These are phyloP conservation scores for Leccinum subgranulosum DNA, from an alignment of 768 basidiomycete genomes.

Conservation along the genomic window DNA sequence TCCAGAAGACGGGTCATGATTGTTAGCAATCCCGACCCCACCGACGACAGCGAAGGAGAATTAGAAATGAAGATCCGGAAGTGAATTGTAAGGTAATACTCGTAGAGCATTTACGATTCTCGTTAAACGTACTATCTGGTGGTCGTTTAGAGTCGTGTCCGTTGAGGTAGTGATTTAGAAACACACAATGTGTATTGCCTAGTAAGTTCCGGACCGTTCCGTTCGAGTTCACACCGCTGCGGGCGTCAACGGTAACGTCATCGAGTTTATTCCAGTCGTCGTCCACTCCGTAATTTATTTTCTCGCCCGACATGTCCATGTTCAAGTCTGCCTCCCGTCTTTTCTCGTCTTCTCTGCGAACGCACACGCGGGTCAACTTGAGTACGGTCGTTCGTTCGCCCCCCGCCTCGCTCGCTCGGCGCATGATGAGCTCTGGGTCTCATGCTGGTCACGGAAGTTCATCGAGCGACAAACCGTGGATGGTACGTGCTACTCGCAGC, in stretches of 20 bases:
- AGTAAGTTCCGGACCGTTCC: constrained; percentile 24
- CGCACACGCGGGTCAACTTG: constrained; percentile 3
- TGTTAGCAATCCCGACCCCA: constrained; percentile 28
- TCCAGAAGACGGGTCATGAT: constrained; percentile 28
- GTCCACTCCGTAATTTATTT: constrained; percentile 15
- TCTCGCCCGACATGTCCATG: constrained; percentile 22
- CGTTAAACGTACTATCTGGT: neutral
- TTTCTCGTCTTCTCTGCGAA: constrained; percentile 17
- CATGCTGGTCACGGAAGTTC: constrained; percentile 18
- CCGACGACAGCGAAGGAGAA: constrained; percentile 28
- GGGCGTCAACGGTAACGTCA: constrained; percentile 22
- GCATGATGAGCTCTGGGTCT: constrained; percentile 26
- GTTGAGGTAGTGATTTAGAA: neutral
- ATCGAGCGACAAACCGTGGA: constrained; percentile 27
- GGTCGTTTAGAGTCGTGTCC: neutral
- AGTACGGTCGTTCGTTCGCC: constrained; percentile 11
- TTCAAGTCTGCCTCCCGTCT: constrained; percentile 19
- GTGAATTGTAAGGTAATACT: constrained; percentile 5
- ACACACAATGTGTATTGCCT: neutral
- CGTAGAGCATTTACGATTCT: neutral
- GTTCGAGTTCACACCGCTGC: constrained; percentile 24
- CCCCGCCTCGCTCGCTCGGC: constrained; percentile 17
- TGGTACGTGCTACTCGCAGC: constrained; percentile 17
- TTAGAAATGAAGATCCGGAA: constrained; percentile 14
- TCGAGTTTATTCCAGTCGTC: constrained; percentile 17